A percentile compares a stretch with the other conserved stretches of the same genome.
Evolutionary conservation across 495 filamentous ascomycete species (phyloP).

Genomic region (Tuber magnatum): DNA sequence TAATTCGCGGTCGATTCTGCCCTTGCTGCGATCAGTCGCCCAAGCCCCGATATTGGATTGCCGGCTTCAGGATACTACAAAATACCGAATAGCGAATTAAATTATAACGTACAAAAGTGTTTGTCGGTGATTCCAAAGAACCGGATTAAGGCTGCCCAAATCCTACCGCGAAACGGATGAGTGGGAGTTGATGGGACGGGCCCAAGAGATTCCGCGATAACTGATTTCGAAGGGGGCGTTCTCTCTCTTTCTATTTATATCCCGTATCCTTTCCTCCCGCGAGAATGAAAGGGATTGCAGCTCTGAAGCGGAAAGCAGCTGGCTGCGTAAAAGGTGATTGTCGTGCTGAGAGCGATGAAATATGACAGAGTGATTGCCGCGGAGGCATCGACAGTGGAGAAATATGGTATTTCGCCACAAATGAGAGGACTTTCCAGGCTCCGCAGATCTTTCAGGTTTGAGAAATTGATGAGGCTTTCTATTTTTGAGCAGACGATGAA

Average conservation of each 20-base stretch:
- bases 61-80: background rate
- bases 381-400: background rate
- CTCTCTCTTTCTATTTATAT: conserved; percentile 2
- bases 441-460: conserved; percentile 26
- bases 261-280: background rate
- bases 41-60: background rate
- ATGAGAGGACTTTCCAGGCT: conserved; percentile 11
- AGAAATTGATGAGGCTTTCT: background rate
- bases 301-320: background rate
- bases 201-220: background rate
- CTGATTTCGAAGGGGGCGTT: background rate
- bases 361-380: background rate
- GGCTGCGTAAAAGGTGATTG: background rate
- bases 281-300: background rate
- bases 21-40: background rate
- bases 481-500: conserved; percentile 23
- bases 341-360: background rate
- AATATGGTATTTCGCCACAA: background rate
- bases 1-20: background rate
- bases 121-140: background rate
- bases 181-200: background rate
- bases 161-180: background rate
- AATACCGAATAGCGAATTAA: background rate
- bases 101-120: background rate
- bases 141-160: background rate